These are phyloP conservation scores for Cystofilobasidium ferigula DNA, from an alignment of 768 basidiomycete genomes.

Conservation along the genomic window DNA sequence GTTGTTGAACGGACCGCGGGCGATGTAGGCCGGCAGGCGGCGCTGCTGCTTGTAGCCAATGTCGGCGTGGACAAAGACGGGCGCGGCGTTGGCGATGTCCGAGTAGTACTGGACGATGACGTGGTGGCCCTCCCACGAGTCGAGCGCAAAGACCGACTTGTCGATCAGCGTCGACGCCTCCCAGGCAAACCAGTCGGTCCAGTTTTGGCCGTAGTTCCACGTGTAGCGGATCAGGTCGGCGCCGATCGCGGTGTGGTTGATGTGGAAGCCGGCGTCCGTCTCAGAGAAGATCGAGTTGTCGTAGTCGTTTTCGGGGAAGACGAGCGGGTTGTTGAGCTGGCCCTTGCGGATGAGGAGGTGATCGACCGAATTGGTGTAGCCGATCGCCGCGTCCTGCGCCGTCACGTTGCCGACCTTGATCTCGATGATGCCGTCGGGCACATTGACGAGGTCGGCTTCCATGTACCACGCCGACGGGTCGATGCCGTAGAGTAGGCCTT, in stretches of 20 bases:
- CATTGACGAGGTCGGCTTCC: conserved; percentile 59
- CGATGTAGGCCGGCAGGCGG: conserved; percentile 75
- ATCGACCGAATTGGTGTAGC: conserved; percentile 53
- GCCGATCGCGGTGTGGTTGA: conserved; percentile 70
- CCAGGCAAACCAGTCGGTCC: conserved; percentile 71
- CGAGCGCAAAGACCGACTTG: conserved; percentile 46
- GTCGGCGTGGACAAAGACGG: conserved; percentile 68
- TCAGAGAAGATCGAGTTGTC: conserved; percentile 44
- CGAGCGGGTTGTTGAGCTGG: conserved; percentile 58
- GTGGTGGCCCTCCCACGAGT: conserved; percentile 73
- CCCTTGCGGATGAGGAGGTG: conserved; percentile 76
- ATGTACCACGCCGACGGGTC: conserved; percentile 57
- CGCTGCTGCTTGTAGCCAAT: conserved; percentile 50
- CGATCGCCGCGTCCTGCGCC: conserved; percentile 47
- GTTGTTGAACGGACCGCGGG: conserved; percentile 76
- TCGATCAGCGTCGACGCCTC: conserved; percentile 61
- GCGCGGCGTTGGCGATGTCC: conserved; percentile 50
- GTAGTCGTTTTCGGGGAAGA: conserved; percentile 74
- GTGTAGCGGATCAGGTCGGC: conserved; percentile 81
- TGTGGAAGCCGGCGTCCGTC: conserved; percentile 54
- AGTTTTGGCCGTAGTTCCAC: conserved; percentile 71
- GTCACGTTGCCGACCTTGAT: conserved; percentile 55
- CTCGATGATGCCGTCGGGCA: conserved; percentile 72
- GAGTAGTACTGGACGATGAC: conserved; percentile 90
- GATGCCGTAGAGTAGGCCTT: conserved; percentile 45